These are phyloP conservation scores for Arxiozyma bovina DNA, from an alignment of 1,139 yeast genomes.

Conservation along the genomic window DNA sequence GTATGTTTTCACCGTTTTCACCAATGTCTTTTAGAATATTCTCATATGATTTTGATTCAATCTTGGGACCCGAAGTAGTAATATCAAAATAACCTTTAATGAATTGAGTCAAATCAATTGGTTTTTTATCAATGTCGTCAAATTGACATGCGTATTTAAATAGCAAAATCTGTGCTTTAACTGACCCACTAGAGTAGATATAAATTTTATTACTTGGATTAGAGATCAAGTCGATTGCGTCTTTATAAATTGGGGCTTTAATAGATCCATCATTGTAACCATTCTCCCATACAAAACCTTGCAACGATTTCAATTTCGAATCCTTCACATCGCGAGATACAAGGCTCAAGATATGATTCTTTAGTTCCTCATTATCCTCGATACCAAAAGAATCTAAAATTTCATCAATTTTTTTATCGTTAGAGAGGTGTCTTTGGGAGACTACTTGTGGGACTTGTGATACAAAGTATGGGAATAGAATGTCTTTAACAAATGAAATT, in stretches of 20 bases:
- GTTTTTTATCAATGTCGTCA: slow-evolving; percentile 18
- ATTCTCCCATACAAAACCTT: slow-evolving; percentile 72
- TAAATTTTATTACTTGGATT: slow-evolving; percentile 36
- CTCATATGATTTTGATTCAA: slow-evolving; percentile 47
- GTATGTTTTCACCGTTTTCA: slow-evolving; percentile 31
- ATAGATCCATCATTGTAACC: slow-evolving; percentile 73
- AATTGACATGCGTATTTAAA: slow-evolving; percentile 31
- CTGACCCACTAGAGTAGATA: slow-evolving; percentile 89
- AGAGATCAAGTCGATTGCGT: slow-evolving; percentile 55
- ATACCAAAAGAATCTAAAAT: slow-evolving; percentile 16
- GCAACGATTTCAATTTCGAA: slow-evolving; percentile 65
- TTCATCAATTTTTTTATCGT: slow-evolving; percentile 7
- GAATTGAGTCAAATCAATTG: slow-evolving; percentile 42
- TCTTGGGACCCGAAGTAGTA: slow-evolving; percentile 70
- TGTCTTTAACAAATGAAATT: slow-evolving; percentile 74
- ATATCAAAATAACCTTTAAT: slow-evolving; percentile 76
- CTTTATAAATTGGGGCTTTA: slow-evolving; percentile 67
- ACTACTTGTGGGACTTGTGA: slow-evolving; percentile 7
- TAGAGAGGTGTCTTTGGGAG: neutral
- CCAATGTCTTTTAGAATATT: slow-evolving; percentile 47
- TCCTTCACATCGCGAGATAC: slow-evolving; percentile 69
- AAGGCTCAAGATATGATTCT: slow-evolving; percentile 43
- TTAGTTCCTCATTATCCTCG: slow-evolving; percentile 10
- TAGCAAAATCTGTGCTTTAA: slow-evolving; percentile 73
- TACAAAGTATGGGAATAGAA: slow-evolving; percentile 45